Evolutionary conservation across 1,284 basidiomycete species (phyloP), one percentile per base, ranked within the genome.

Genomic region (Quambalaria eucalypti): DNA sequence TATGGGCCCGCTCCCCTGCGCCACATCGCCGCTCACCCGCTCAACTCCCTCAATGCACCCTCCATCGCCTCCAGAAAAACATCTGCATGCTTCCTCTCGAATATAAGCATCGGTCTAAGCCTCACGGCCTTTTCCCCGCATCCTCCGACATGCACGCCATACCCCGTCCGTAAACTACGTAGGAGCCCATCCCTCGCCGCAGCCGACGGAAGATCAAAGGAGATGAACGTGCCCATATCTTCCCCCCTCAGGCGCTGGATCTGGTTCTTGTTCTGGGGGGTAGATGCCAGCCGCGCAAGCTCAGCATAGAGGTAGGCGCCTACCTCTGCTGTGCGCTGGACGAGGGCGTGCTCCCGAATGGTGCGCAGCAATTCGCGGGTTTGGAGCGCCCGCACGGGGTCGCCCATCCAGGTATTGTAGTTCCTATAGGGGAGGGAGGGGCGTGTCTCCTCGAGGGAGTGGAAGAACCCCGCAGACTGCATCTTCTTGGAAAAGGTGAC

Each of bases 361-460:
- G 79, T 64, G 36, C 76, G 82, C 67, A 82, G 78, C 60, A 81
- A 78, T 60, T 78, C 75, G 46, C 78, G 70, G 0, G 81, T 80
- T 71, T 82, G 80, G 44, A 82, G 66, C 0, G 80, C 78, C 53
- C 79, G 76, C 48, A 79, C 78, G 6, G 81, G 81, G 64, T 81
- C 78, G 30, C 78, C 78, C 67, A 73, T 64, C 71, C 74, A 77
- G 3, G 71, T 76, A 59, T 74, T 73, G 66, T 65, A 67, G 70
- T 80, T 80, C 44, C 80, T 74, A 70, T 81, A 81, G 1, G 79
- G 76, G 31, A 77, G 64, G 52, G 71, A 73, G 2, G 81, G 78
- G 26, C 80, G 71, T 2, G 79, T 80, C 50, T 79, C 78, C 52
- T 72, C 54, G n/a, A n/a, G n/a, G 53, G 77, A 77, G 72, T 82